These are phyloP conservation scores for Rosellinia necatrix DNA, from an alignment of 2,329 filamentous ascomycete genomes.

Conservation along the genomic window DNA sequence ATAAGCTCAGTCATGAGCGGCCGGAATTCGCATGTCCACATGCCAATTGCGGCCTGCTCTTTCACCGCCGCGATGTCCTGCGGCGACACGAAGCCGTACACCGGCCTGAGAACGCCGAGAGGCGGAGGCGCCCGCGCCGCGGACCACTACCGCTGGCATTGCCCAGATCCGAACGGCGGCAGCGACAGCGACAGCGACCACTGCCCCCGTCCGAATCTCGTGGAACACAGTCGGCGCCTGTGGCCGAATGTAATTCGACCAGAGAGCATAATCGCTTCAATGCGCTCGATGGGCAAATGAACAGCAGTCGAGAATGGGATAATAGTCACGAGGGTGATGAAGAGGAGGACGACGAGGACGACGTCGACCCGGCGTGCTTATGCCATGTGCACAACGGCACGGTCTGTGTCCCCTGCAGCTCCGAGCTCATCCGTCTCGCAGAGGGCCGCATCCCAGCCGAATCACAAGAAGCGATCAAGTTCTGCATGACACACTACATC, in stretches of 20 bases:
- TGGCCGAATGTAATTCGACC: background rate
- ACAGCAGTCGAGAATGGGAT: background rate
- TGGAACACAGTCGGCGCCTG: background rate
- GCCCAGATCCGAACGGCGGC: background rate
- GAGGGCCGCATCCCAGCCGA: slow-evolving; percentile 6
- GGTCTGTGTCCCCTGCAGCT: slow-evolving; percentile 11
- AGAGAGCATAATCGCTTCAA: background rate
- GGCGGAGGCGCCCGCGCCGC: slow-evolving; percentile 17
- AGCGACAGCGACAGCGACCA: background rate
- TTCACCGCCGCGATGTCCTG: slow-evolving; percentile 18
- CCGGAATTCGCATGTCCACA: slow-evolving; percentile 12
- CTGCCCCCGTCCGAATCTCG: background rate
- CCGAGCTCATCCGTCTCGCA: slow-evolving; percentile 11
- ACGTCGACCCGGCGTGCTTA: background rate
- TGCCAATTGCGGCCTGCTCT: slow-evolving; percentile 13
- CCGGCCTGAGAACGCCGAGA: slow-evolving; percentile 16
- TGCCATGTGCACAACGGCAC: slow-evolving; percentile 16
- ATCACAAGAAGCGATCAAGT: slow-evolving; percentile 13
- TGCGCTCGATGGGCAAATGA: background rate
- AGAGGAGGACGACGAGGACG: background rate
- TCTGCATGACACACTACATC: slow-evolving; percentile 20
- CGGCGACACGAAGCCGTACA: slow-evolving; percentile 17
- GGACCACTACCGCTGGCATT: slow-evolving; percentile 12
- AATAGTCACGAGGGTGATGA: background rate
- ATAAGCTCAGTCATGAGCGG: slow-evolving; percentile 18